Evolutionary conservation across 1,139 yeast genomes (phyloP).

Genomic region (Debaryomyces psychrophilus): DNA sequence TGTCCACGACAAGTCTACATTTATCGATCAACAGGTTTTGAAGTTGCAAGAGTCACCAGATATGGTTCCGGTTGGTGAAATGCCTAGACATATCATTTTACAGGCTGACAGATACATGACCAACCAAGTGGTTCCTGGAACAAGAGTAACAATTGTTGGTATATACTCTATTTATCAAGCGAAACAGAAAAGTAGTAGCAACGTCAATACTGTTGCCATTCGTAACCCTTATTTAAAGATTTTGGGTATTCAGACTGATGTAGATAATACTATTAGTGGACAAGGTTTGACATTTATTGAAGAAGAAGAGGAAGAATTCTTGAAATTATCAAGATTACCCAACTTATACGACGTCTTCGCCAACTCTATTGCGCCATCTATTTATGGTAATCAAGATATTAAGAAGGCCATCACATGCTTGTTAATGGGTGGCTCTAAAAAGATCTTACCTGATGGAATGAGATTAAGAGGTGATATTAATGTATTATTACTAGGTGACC

Average conservation of each 20-base stretch:
- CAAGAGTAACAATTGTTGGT: conserved; percentile 89
- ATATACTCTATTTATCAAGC: conserved; percentile 86
- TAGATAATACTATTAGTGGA: conserved; percentile 67
- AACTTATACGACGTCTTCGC: conserved; percentile 82
- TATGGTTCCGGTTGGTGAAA: conserved; percentile 98
- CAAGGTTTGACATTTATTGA: conserved; percentile 77
- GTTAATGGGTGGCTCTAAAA: conserved; percentile 92
- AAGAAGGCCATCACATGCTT: conserved; percentile 92
- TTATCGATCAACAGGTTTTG: conserved; percentile 91
- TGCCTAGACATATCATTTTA: conserved; percentile 91
- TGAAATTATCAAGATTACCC: conserved; percentile 78
- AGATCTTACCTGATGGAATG: conserved; percentile 93
- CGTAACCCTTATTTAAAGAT: conserved; percentile 90
- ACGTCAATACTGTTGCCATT: conserved; percentile 70
- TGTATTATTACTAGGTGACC: conserved; percentile 91
- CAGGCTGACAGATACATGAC: conserved; percentile 90
- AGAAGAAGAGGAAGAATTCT: conserved; percentile 91
- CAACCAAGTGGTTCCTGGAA: conserved; percentile 92
- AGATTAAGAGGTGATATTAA: conserved; percentile 96
- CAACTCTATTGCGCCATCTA: conserved; percentile 94
- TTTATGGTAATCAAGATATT: conserved; percentile 90
- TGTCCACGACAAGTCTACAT: conserved; percentile 88
- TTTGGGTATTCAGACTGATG: conserved; percentile 82
- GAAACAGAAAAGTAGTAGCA: conserved; percentile 43
- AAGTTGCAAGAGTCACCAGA: conserved; percentile 96